A percentile compares a stretch with the other conserved stretches of the same genome.
Evolutionary conservation across 805 yeast species (phyloP).

Genomic region (Myxozyma neotropica): DNA sequence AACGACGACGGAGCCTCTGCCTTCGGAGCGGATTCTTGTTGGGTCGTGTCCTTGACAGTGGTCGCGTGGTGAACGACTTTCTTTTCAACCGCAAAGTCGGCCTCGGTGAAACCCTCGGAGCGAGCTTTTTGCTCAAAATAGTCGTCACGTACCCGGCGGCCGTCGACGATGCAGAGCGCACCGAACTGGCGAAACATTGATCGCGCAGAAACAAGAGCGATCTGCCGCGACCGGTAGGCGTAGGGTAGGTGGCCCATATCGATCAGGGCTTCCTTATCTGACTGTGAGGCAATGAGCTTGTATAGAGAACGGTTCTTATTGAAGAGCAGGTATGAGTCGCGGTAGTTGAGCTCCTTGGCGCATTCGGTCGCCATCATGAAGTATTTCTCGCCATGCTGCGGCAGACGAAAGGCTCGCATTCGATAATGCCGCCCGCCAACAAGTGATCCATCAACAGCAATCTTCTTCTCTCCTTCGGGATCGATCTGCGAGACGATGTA

Average conservation of each 20-base stretch:
- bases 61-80: neutral
- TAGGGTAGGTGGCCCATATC: slow-evolving; percentile 40
- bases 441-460: slow-evolving; percentile 47
- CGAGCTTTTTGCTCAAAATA: slow-evolving; percentile 55
- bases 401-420: slow-evolving; percentile 48
- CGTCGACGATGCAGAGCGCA: slow-evolving; percentile 51
- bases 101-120: slow-evolving; percentile 50
- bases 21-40: neutral
- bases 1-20: slow-evolving; percentile 5
- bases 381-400: slow-evolving; percentile 44
- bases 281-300: slow-evolving; percentile 45
- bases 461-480: slow-evolving; percentile 51
- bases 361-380: slow-evolving; percentile 49
- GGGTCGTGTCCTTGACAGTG: slow-evolving; percentile 4
- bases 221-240: slow-evolving; percentile 41
- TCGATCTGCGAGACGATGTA: slow-evolving; percentile 43
- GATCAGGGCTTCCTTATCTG: slow-evolving; percentile 47
- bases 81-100: slow-evolving; percentile 49
- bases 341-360: slow-evolving; percentile 48
- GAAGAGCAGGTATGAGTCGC: slow-evolving; percentile 59
- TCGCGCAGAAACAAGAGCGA: slow-evolving; percentile 48
- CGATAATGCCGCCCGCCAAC: slow-evolving; percentile 47
- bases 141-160: slow-evolving; percentile 55
- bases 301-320: slow-evolving; percentile 45
- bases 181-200: slow-evolving; percentile 55